phyloP scores from a whole-genome alignment of 179 eudicot species.

The Amaranthus tricolor region DNA sequence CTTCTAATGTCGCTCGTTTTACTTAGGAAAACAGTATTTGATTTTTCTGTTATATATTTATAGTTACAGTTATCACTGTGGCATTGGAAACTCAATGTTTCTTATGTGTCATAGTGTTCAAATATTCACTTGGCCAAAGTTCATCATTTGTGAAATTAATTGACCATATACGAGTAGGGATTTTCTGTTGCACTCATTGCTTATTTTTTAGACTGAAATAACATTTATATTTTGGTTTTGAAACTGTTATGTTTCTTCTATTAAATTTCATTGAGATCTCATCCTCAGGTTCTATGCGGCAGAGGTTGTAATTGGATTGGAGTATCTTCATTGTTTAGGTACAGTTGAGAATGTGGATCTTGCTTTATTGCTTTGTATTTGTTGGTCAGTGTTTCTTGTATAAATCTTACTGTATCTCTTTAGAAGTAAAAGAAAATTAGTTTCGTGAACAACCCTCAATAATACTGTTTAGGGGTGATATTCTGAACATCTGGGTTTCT shows the following conservation, averaged over 20 bases:
- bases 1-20: background rate
- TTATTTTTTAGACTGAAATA: background rate
- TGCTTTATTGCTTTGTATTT: conserved; percentile 2
- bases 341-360: conserved; percentile 24
- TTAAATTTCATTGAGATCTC: conserved; percentile 11
- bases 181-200: background rate
- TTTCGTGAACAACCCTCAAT: background rate
- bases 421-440: background rate
- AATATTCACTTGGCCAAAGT: background rate
- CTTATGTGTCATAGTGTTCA: background rate
- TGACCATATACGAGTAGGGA: background rate
- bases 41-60: background rate
- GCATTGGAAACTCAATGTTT: background rate
- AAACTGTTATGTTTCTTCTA: conserved; percentile 11
- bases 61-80: background rate
- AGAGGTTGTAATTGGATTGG: conserved; percentile 87
- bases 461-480: background rate
- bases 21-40: background rate
- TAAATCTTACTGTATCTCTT: background rate
- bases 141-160: background rate
- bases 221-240: background rate
- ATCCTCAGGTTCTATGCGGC: conserved; percentile 88
- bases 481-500: background rate
- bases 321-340: conserved; percentile 99
- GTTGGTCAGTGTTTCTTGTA: conserved; percentile 3